Evolutionary conservation across 345 rosid species (phyloP), one percentile per base, ranked within the genome.

Genomic region (Lepidium africanum): DNA sequence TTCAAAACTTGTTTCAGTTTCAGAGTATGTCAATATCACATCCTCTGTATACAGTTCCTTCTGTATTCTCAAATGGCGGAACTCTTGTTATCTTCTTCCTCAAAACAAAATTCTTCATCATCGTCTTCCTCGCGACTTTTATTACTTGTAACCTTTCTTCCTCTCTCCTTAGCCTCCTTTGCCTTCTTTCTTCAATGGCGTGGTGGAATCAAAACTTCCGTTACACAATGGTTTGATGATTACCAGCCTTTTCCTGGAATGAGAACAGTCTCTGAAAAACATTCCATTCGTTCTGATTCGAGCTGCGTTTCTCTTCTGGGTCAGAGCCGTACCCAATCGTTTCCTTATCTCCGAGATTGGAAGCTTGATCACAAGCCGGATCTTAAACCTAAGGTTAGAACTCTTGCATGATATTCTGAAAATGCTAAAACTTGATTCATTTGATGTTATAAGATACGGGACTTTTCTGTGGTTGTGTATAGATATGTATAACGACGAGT

Each of bases 401-500:
- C 6, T 61, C 35, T 21, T 51, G 2, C 6, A 5, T 59, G 10
- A 15, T 11, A 1, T 23, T 54, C 3, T 33, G 16, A 10, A 48
- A 5, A 54, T 15, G 33, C 5, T 38, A 8, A 33, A 25, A 9
- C 8, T 35, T 35, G 5, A 55, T 35, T 36, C 14, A 27, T 25
- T 15, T 47, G 23, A 55, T 59, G 63, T 12, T 9, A 25, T 46
- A 1, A 12, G 39, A 63, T 37, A 7, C 10, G 15, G 49, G 2
- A 16, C 7, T 30, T 33, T 14, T 73, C 84, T 63, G 71, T 83
- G 74, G 27, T 16, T 63, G 58, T 16, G 9, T 59, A 13, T 75
- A 94, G 99, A 84, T 94, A 80, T 85, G 86, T 79, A 82, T 94
- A 55, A 86, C 87, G 2, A 80, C 97, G 11, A 94, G 91, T 76